Conservation (phyloP, 805 yeast species). For the Vanderwaltozyma verrucispora region DNA sequence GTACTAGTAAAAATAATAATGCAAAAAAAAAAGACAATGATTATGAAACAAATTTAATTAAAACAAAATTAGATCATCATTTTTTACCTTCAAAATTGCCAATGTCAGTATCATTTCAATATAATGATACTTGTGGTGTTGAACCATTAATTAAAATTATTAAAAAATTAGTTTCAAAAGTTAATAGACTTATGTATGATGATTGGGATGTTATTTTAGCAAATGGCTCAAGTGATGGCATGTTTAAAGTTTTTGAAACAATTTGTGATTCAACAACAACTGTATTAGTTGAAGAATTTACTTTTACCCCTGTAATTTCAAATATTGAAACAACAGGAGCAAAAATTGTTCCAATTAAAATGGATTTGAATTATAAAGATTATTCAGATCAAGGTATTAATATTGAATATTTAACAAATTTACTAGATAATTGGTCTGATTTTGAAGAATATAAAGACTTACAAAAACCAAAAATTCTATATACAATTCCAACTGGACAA, state of each 20-base stretch:
- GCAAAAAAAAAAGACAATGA: too few relatives aligned
- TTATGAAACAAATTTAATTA: not conserved
- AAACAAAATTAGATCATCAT: not conserved
- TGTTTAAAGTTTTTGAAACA: conserved; percentile 41
- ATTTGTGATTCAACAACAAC: conserved; percentile 47
- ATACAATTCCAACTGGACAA: conserved; percentile 61
- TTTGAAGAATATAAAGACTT: conserved; percentile 34
- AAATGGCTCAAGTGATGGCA: conserved; percentile 47
- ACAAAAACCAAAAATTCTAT: conserved; percentile 48
- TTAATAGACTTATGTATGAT: conserved; percentile 37
- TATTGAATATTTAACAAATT: conserved; percentile 35
- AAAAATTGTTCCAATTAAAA: conserved; percentile 49
- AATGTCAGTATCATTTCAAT: conserved; percentile 44
- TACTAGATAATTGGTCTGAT: conserved; percentile 48
- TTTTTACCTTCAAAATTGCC: conserved; percentile 9
- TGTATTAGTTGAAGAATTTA: conserved; percentile 53
- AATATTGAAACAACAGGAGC: conserved; percentile 39
- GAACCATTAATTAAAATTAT: conserved; percentile 32
- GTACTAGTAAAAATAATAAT: too few relatives aligned
- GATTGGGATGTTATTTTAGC: conserved; percentile 39
- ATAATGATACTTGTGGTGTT: conserved; percentile 40
- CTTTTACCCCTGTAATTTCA: conserved; percentile 49
- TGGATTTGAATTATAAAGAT: conserved; percentile 25
- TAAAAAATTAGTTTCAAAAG: conserved; percentile 29
- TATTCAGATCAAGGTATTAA: conserved; percentile 47